Evolutionary conservation across 176 grass and related monocot species (phyloP), one percentile per base, ranked within the genome.

Genomic region (Rhipidocladum racemiflorum): DNA sequence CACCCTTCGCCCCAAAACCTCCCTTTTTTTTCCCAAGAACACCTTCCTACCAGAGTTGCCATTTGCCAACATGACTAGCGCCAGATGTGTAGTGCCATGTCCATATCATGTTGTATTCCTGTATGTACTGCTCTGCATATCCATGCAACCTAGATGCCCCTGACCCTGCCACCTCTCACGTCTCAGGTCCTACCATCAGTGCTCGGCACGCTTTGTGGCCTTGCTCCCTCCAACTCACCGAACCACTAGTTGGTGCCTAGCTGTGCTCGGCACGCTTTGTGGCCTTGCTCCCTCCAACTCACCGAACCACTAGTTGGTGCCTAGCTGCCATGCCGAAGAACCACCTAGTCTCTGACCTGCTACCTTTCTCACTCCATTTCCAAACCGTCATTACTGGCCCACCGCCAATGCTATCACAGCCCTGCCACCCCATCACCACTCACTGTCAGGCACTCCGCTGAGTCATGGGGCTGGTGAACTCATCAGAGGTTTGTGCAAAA

Each of bases 1-100:
- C 68, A 71, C 23, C 2, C n/a, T 44, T 43, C n/a, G 51, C 48
- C 61, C 27, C 13, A 10, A 14, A 82, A 62, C 55, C 54, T 17
- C 20, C 40, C 56, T 82, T 85, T 85, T 77, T 1, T 85, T 77
- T 1, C 28, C 36, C 20, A 27, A 68, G 13, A 38, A 84, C 14
- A 32, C 36, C 27, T 42, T 71, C 51, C 51, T 45, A 59, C 16
- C 27, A 53, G 0, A 43, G 78, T 29, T 70, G 78, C 34, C 68
- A 29, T 20, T 81, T 81, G 23, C 66, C 54, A 56, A 68, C 27
- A 5, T 23, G 23, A 43, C 51, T 18, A 60, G 24, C 27, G 27
- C 66, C 14, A 67, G 23, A 70, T 45, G 23, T 20, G 51, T 59
- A 70, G 16, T 0, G 5, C 49, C 24, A 32, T 32, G 11, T 45